Evolutionary conservation across 2,329 filamentous ascomycete species (phyloP).

Genomic region (Parascedosporium putredinis): DNA sequence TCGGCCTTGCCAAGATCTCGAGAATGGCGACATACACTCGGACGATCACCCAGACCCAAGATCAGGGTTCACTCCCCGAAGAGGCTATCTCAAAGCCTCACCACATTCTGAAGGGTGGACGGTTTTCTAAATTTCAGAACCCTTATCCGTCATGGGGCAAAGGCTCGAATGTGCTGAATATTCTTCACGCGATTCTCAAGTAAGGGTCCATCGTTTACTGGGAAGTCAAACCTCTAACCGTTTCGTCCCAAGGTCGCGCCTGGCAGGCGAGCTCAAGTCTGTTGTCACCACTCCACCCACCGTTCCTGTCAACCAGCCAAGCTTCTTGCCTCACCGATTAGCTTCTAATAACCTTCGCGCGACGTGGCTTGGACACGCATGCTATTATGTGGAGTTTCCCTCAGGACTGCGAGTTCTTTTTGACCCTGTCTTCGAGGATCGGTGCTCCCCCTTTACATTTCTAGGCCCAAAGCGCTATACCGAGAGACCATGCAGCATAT

Average conservation of each 20-base stretch:
- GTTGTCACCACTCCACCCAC: slow-evolving; percentile 57
- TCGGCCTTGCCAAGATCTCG: slow-evolving; percentile 5
- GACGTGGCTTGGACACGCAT: slow-evolving; percentile 93
- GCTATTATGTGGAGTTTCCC: slow-evolving; percentile 86
- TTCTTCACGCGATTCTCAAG: slow-evolving; percentile 5
- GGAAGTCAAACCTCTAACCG: not conserved
- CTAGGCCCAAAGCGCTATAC: slow-evolving; percentile 71
- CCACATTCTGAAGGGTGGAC: slow-evolving; percentile 27
- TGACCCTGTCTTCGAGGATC: slow-evolving; percentile 84
- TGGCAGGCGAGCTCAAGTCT: slow-evolving; percentile 26
- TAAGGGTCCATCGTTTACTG: slow-evolving; percentile 3
- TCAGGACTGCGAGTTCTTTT: slow-evolving; percentile 79
- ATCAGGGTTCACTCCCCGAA: slow-evolving; percentile 19
- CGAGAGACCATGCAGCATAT: slow-evolving; percentile 61
- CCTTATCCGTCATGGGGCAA: slow-evolving; percentile 35
- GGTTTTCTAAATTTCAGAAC: slow-evolving; percentile 35
- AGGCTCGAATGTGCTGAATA: slow-evolving; percentile 7
- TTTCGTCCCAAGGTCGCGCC: slow-evolving; percentile 20
- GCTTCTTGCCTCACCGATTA: slow-evolving; percentile 52
- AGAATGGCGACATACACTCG: slow-evolving; percentile 10
- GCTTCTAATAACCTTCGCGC: slow-evolving; percentile 56
- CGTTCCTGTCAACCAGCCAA: slow-evolving; percentile 55
- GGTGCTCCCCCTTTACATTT: slow-evolving; percentile 67
- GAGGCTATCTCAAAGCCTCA: slow-evolving; percentile 26
- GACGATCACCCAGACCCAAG: slow-evolving; percentile 16